These are phyloP conservation scores for Nitzschia sp. DNA, from an alignment of 108 stramenopile genomes.

Conservation along the genomic window DNA sequence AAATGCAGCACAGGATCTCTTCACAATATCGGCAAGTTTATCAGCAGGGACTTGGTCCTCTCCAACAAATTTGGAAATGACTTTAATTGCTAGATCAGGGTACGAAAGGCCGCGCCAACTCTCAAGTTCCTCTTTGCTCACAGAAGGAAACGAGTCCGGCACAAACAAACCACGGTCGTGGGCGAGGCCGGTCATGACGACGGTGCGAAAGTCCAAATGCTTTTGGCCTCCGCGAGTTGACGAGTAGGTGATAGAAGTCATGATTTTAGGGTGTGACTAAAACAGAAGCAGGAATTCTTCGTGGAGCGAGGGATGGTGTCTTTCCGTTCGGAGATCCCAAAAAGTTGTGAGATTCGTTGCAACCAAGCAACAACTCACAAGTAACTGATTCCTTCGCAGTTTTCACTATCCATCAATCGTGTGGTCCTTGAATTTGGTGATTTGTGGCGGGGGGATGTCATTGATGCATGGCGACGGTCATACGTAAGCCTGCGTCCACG, in stretches of 20 bases:
- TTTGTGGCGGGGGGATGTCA: too few species aligned
- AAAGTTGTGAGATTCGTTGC: background rate
- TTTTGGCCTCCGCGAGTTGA: conserved; percentile 92
- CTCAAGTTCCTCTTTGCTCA: conserved; percentile 72
- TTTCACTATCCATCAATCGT: background rate
- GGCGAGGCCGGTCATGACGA: conserved; percentile 95
- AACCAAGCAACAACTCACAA: background rate
- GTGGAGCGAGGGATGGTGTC: background rate
- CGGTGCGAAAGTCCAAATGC: conserved; percentile 85
- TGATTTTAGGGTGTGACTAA: conserved; percentile 9
- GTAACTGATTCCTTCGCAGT: background rate
- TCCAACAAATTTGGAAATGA: conserved; percentile 91
- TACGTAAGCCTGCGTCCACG: too few species aligned
- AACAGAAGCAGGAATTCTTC: background rate
- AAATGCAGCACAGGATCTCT: conserved; percentile 88
- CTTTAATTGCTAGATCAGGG: conserved; percentile 82
- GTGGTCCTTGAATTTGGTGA: too few species aligned
- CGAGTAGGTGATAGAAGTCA: conserved; percentile 84
- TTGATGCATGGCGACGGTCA: too few species aligned
- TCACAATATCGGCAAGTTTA: conserved; percentile 85
- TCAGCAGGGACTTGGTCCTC: conserved; percentile 88
- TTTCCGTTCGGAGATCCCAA: background rate
- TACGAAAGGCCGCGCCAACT: conserved; percentile 77
- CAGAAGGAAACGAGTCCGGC: conserved; percentile 86
- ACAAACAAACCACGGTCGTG: conserved; percentile 97